Evolutionary conservation across 2,329 filamentous ascomycete genomes (phyloP), one percentile per base, ranked within the genome.

Genomic region (Penicillium sclerotigenum): DNA sequence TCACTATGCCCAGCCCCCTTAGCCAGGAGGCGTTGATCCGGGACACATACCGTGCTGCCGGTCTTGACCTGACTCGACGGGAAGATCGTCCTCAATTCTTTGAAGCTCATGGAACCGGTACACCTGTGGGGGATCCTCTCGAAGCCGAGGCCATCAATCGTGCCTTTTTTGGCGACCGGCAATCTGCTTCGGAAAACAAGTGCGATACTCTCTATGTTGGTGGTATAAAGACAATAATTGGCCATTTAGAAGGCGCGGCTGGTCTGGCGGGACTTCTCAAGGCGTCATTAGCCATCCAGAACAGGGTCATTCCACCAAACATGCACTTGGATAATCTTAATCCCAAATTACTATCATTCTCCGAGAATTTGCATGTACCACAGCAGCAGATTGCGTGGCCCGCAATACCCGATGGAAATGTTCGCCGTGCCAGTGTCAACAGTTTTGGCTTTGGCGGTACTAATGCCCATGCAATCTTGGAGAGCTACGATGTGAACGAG

Each of bases 241-340:
- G 55, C 5, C 55, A 57, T 34, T 33, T 49, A 18, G 63, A 64
- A 69, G 75, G 9, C 59, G 65, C 14, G 59, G 72, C 9, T 67
- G 74, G 57, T 64, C 67, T 22, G 65, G 69, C 65, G 5, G 42
- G 31, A 8, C 37, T 60, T 18, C 61, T 68, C 5, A 54, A 55
- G 29, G 47, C 48, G 18, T 59, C 65, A 18, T 24, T 59, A 37
- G 42, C 37, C 1, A 20, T 61, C 8, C 57, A 53, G 22, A 20
- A 56, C 4, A 37, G 36, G 3, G 3, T 49, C 2, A 59, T 58
- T 29, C 45, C 43, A 6, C 34, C 51, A 18, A 26, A 49, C n/a
- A 37, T 51, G 5, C 33, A 46, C 2, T 52, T 64, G 10, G 51
- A 57, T 3, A 52, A 51, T 8, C 36, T 40, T 10, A 34, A 34